A percentile compares a stretch with the other conserved stretches of the same genome.
Conservation (phyloP, 2,329 filamentous ascomycete genomes). For the Colletotrichum coccodes region DNA sequence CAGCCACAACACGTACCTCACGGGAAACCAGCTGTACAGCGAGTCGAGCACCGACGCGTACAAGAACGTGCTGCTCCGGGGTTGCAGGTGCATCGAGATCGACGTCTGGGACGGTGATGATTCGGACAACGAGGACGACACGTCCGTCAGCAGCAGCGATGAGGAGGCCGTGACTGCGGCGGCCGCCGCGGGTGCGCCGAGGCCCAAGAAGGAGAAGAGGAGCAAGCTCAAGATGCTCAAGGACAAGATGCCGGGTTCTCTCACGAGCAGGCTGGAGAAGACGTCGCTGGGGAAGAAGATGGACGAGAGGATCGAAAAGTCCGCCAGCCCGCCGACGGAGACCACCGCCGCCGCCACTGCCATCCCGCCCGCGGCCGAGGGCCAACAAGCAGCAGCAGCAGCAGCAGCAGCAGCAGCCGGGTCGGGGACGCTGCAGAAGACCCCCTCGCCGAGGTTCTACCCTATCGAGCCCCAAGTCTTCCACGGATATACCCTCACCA, state of each 20-base stretch:
- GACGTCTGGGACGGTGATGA: constrained; percentile 95
- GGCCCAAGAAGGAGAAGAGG: constrained; percentile 55
- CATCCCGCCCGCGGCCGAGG: not conserved
- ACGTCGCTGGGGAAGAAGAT: constrained; percentile 56
- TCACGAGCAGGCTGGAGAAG: constrained; percentile 58
- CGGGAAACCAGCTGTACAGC: constrained; percentile 88
- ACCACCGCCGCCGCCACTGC: constrained; percentile 1
- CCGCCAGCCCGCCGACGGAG: constrained; percentile 31
- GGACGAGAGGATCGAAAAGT: constrained; percentile 46
- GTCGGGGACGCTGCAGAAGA: constrained; percentile 15
- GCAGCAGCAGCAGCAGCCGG: not conserved
- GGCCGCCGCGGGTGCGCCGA: not conserved
- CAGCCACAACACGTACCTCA: constrained; percentile 94
- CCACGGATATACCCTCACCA: constrained; percentile 91
- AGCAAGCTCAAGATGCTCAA: constrained; percentile 72
- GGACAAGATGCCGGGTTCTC: constrained; percentile 59
- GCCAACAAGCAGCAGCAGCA: not conserved
- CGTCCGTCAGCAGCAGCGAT: constrained; percentile 61
- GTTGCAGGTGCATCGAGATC: constrained; percentile 92
- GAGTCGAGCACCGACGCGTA: constrained; percentile 90
- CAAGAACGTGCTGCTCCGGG: constrained; percentile 82
- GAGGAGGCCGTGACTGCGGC: constrained; percentile 40
- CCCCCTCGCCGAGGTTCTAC: constrained; percentile 38
- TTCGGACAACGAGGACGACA: constrained; percentile 73
- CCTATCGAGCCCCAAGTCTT: constrained; percentile 78